Evolutionary conservation across 768 basidiomycete genomes (phyloP).

Genomic region (Termitomyces sp.): DNA sequence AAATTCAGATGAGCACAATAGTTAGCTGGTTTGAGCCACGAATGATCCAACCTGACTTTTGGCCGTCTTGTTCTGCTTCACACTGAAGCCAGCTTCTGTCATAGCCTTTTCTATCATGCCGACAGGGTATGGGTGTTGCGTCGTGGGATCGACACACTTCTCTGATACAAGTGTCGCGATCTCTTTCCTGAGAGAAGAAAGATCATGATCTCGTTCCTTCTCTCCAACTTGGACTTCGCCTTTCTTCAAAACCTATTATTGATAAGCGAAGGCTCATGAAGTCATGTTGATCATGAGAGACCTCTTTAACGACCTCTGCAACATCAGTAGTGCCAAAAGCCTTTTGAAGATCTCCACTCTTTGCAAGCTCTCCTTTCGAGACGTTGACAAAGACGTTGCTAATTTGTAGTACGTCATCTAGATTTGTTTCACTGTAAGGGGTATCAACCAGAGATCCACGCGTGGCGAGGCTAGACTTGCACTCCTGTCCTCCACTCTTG

Average conservation of each 20-base stretch:
- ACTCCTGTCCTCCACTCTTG: slow-evolving; percentile 94
- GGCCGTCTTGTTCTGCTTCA: slow-evolving; percentile 82
- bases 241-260: slow-evolving; percentile 81
- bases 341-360: slow-evolving; percentile 85
- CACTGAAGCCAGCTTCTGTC: slow-evolving; percentile 90
- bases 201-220: slow-evolving; percentile 92
- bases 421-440: slow-evolving; percentile 69
- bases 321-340: slow-evolving; percentile 78
- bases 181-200: slow-evolving; percentile 75
- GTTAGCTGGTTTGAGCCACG: neutral
- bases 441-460: neutral
- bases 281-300: slow-evolving; percentile 21
- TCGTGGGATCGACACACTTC: slow-evolving; percentile 92
- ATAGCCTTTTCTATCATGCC: slow-evolving; percentile 98
- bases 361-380: slow-evolving; percentile 92
- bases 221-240: slow-evolving; percentile 97
- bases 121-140: slow-evolving; percentile 86
- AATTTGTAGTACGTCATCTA: slow-evolving; percentile 96
- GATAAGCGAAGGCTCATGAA: neutral
- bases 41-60: slow-evolving; percentile 75
- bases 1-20: neutral
- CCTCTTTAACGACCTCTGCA: slow-evolving; percentile 77
- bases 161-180: slow-evolving; percentile 93
- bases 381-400: slow-evolving; percentile 95
- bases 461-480: slow-evolving; percentile 35